These are phyloP conservation scores for Penicillium manginii DNA, from an alignment of 495 filamentous ascomycete species.

Conservation along the genomic window DNA sequence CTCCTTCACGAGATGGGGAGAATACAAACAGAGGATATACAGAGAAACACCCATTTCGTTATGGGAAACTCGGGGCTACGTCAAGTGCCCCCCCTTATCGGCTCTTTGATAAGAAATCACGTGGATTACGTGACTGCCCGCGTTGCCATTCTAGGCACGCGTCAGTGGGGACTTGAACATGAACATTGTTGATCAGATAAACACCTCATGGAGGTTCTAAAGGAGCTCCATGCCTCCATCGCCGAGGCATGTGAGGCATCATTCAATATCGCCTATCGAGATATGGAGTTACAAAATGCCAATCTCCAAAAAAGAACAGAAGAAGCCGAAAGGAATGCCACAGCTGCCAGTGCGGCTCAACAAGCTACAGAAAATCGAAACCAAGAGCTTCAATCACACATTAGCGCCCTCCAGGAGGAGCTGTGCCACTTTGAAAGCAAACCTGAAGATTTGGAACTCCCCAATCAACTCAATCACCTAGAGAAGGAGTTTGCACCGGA, in stretches of 20 bases:
- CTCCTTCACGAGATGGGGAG: neutral
- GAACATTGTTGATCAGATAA: neutral
- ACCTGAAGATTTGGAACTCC: conserved; percentile 13
- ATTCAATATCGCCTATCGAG: conserved; percentile 37
- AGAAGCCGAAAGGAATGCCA: conserved; percentile 27
- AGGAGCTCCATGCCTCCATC: conserved; percentile 39
- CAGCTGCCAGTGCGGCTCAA: conserved; percentile 27
- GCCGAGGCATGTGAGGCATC: conserved; percentile 33
- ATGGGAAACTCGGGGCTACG: conserved; percentile 12
- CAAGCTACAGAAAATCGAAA: conserved; percentile 23
- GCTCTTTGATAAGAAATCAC: conserved; percentile 17
- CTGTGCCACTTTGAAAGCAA: conserved; percentile 22
- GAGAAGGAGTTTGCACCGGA: conserved; percentile 36
- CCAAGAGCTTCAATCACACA: conserved; percentile 31
- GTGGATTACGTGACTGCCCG: conserved; percentile 1
- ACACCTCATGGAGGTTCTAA: conserved; percentile 42
- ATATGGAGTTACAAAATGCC: conserved; percentile 31
- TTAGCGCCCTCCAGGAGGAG: conserved; percentile 28
- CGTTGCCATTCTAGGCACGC: too few species aligned
- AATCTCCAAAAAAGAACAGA: conserved; percentile 24
- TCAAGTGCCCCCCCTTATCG: conserved; percentile 24
- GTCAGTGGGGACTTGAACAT: conserved; percentile 14
- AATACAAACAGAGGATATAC: neutral
- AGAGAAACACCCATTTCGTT: conserved; percentile 3
- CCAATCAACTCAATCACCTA: conserved; percentile 16